Percentiles rank a stretch among this genome's conserved stretches.
Conservation (phyloP, 2,329 filamentous ascomycete species). For the Uncinocarpus reesii region DNA sequence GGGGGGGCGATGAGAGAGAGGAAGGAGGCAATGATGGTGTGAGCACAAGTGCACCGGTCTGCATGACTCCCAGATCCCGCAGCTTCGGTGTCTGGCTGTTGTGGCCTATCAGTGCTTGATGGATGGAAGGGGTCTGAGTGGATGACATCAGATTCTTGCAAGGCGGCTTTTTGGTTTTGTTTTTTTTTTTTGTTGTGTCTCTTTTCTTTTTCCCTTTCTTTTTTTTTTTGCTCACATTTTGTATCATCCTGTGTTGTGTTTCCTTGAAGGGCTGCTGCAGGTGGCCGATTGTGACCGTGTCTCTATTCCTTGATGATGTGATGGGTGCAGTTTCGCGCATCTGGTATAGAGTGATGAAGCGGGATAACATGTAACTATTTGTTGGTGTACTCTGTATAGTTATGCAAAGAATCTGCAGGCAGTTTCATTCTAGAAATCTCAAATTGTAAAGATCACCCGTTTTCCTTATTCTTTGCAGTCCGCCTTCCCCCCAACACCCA, state of each 20-base stretch:
- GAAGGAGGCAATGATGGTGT: too few relatives aligned
- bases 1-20: too few relatives aligned
- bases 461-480: too few relatives aligned
- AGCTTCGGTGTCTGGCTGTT: not conserved
- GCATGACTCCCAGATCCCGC: not conserved
- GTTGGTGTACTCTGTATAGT: too few relatives aligned
- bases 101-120: not conserved
- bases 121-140: not conserved
- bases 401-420: too few relatives aligned
- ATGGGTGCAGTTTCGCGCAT: not conserved
- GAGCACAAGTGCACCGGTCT: not conserved
- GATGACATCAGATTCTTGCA: constrained; percentile 3
- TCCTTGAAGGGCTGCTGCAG: not conserved
- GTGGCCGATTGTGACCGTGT: not conserved
- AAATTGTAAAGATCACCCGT: too few relatives aligned
- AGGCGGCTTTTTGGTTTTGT: not conserved
- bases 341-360: too few relatives aligned
- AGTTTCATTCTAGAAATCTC: too few relatives aligned
- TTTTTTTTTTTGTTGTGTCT: not conserved
- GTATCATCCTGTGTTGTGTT: not conserved
- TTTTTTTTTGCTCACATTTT: not conserved
- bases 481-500: too few relatives aligned
- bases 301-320: not conserved
- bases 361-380: too few relatives aligned
- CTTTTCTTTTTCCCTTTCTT: not conserved